phyloP scores from a whole-genome alignment of 768 basidiomycete genomes.

The Boletus rex-veris region DNA sequence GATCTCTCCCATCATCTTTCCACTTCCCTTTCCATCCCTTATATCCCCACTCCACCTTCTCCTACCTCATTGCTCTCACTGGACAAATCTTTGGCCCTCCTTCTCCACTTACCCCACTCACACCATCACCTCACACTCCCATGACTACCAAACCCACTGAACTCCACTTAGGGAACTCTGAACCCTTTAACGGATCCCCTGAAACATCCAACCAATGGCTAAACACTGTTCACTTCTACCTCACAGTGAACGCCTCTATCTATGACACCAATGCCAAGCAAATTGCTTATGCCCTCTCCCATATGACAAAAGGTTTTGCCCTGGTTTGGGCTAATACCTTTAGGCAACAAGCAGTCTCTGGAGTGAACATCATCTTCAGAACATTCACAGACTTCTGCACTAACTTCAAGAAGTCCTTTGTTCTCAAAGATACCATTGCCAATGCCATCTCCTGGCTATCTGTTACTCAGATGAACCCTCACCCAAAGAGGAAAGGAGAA shows the following conservation, averaged over 20 bases:
- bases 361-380: no score
- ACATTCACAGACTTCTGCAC: no score
- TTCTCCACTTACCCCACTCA: fast-evolving
- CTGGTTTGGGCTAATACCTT: neutral
- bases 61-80: no score
- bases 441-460: no score
- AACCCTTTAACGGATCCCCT: neutral
- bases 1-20: no score
- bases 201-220: neutral
- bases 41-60: no score
- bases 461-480: fast-evolving
- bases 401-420: no score
- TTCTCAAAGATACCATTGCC: no score
- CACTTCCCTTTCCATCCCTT: no score
- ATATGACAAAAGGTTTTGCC: neutral
- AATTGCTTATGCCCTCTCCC: neutral
- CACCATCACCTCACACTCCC: fast-evolving
- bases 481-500: no score
- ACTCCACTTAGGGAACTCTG: neutral
- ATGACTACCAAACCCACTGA: neutral
- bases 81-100: no score
- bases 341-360: no score
- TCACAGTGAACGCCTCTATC: neutral
- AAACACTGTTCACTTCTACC: neutral
- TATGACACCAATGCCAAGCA: neutral